A percentile compares a stretch with the other conserved stretches of the same genome.
phyloP scores from a whole-genome alignment of 805 yeast species.

The Pichia exigua region DNA sequence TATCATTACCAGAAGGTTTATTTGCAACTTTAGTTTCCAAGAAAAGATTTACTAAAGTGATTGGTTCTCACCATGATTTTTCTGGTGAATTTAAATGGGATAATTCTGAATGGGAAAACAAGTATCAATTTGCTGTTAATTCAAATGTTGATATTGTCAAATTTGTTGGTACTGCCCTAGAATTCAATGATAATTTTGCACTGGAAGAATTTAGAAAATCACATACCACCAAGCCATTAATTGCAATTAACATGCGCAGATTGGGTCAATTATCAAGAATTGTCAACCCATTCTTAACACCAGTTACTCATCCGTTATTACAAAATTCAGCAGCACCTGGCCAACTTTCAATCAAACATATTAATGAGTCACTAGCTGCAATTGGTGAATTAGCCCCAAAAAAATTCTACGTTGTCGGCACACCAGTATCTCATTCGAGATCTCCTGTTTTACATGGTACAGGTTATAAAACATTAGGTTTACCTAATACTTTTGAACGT shows the following conservation, averaged over 20 bases:
- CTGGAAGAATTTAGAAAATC: constrained; percentile 60
- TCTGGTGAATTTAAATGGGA: constrained; percentile 57
- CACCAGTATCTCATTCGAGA: constrained; percentile 78
- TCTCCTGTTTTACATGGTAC: constrained; percentile 85
- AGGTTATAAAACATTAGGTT: constrained; percentile 63
- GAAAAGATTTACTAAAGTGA: constrained; percentile 58
- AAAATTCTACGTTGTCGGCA: constrained; percentile 69
- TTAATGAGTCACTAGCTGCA: constrained; percentile 46
- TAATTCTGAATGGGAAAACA: constrained; percentile 64
- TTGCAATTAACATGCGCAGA: constrained; percentile 78
- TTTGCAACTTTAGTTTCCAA: constrained; percentile 42
- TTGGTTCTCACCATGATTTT: constrained; percentile 80
- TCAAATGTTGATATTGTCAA: constrained; percentile 69
- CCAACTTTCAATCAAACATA: constrained; percentile 58
- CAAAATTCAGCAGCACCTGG: constrained; percentile 77
- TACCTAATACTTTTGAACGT: constrained; percentile 64
- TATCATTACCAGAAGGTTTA: constrained; percentile 54
- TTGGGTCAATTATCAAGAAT: constrained; percentile 75
- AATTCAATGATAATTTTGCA: constrained; percentile 57
- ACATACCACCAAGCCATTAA: constrained; percentile 55
- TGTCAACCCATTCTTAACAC: constrained; percentile 68
- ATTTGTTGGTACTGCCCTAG: constrained; percentile 70
- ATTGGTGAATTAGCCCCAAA: constrained; percentile 57
- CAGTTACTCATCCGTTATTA: constrained; percentile 67
- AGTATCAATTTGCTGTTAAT: constrained; percentile 57